Evolutionary conservation across 2,329 filamentous ascomycete genomes (phyloP), one percentile per base, ranked within the genome.

Genomic region (Tolypocladium guangdongense): DNA sequence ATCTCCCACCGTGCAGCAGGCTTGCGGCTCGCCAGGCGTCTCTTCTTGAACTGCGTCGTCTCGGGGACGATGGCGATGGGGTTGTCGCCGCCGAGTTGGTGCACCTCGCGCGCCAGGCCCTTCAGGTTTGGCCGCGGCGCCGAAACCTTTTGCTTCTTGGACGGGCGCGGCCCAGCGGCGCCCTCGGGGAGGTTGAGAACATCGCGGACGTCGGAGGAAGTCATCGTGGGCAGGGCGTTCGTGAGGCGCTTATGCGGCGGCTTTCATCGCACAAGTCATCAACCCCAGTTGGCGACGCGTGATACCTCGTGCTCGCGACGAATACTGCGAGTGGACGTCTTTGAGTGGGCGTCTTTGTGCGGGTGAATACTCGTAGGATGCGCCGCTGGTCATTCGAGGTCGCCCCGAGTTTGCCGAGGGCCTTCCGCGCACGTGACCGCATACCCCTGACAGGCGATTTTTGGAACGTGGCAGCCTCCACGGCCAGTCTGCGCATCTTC

Each of bases 151-250:
- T 86, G 83, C 67, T 92, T 91, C 74, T 93, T 95, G 45, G 80
- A 72, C 41, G 84, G 82, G 57, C 85, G 73, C 52, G 75, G 65
- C 51, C 71, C 73, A 50, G 73, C 63, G 50, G 71, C 62, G 56
- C 74, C 71, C 35, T 83, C 84, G 50, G 86, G 85, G 66, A 95
- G 77, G 69, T 91, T 89, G 65, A 95, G 83, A 66, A 95, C 88
- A 68, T 95, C 90, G 73, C 88, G 89, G 62, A 95, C 82, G 77
- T 95, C 90, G 68, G 84, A 81, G 58, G 86, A 86, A 56, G 85
- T 78, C 84, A 88, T 88, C 58, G 63, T 75, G 63, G 59, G 16
- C 10, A 48, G 16, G 22, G 7, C 11, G 22, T 16, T 24, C 32
- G 33, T 33, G 18, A 16, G 35, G 27, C 38, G 50, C 50, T 53